Percentiles rank a stretch among this genome's conserved stretches.
Evolutionary conservation across 2,329 filamentous ascomycete species (phyloP).

Genomic region (Colletotrichum gigasporum): DNA sequence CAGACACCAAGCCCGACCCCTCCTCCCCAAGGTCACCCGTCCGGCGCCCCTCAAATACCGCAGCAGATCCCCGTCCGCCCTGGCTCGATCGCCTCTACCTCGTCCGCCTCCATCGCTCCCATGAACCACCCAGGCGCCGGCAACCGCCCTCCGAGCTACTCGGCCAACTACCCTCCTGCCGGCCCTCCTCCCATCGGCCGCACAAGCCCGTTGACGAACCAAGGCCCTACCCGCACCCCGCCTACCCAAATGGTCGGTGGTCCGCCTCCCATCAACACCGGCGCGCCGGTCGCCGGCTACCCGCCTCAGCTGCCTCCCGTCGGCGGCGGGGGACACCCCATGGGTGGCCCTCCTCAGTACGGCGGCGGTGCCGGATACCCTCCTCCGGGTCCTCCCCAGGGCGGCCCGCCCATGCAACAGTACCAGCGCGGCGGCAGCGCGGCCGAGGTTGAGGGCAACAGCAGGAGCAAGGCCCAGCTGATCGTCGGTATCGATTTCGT

Average conservation of each 20-base stretch:
- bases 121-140: constrained; percentile 72
- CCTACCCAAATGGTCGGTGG: constrained; percentile 70
- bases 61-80: constrained; percentile 52
- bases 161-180: constrained; percentile 61
- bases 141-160: constrained; percentile 72
- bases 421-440: constrained; percentile 57
- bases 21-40: constrained; percentile 38
- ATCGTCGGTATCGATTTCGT: constrained; percentile 99
- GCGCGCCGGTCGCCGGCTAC: constrained; percentile 66
- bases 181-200: constrained; percentile 61
- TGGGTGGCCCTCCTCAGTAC: constrained; percentile 57
- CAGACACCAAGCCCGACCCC: constrained; percentile 48
- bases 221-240: constrained; percentile 62
- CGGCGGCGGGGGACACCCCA: constrained; percentile 39
- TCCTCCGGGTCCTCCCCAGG: constrained; percentile 48
- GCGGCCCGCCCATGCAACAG: constrained; percentile 43
- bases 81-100: constrained; percentile 54
- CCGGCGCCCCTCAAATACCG: constrained; percentile 57
- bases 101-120: constrained; percentile 58
- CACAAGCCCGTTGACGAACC: constrained; percentile 60
- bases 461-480: constrained; percentile 92
- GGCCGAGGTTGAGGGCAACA: constrained; percentile 86
- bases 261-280: constrained; percentile 74
- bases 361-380: constrained; percentile 58
- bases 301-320: constrained; percentile 61